Conservation (phyloP, 2,329 filamentous ascomycete genomes). For the Alternaria angustiovoidea region DNA sequence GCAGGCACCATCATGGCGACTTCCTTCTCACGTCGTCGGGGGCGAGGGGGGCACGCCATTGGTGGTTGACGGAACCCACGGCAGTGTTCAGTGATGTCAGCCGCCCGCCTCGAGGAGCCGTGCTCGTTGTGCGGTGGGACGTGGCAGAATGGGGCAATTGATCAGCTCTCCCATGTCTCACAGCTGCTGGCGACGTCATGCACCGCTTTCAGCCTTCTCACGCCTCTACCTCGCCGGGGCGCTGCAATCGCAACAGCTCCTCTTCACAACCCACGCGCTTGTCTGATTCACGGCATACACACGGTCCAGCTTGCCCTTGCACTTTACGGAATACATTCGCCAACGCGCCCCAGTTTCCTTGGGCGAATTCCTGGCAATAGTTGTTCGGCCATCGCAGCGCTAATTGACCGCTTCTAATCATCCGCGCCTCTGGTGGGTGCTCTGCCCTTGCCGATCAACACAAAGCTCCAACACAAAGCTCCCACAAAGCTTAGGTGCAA, state of each 20-base stretch:
- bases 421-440: slow-evolving; percentile 12
- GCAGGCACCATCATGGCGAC: neutral
- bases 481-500: neutral
- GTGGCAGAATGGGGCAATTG: slow-evolving; percentile 8
- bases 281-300: neutral
- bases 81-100: slow-evolving; percentile 17
- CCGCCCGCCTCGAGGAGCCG: neutral
- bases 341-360: slow-evolving; percentile 5
- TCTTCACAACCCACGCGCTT: neutral
- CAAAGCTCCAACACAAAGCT: neutral
- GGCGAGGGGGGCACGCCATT: neutral
- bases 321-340: neutral
- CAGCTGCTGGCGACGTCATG: slow-evolving; percentile 16
- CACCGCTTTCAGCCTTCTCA: neutral
- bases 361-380: neutral
- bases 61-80: slow-evolving; percentile 10
- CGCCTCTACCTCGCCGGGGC: neutral
- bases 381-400: slow-evolving; percentile 16
- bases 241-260: neutral
- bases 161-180: slow-evolving; percentile 8
- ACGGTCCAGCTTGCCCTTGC: slow-evolving; percentile 2
- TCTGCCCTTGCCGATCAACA: slow-evolving; percentile 8
- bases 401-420: slow-evolving; percentile 22
- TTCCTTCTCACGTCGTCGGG: neutral
- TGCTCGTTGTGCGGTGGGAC: slow-evolving; percentile 9